Conservation (phyloP, 2,329 filamentous ascomycete genomes). For the Diplodia scrobiculata region DNA sequence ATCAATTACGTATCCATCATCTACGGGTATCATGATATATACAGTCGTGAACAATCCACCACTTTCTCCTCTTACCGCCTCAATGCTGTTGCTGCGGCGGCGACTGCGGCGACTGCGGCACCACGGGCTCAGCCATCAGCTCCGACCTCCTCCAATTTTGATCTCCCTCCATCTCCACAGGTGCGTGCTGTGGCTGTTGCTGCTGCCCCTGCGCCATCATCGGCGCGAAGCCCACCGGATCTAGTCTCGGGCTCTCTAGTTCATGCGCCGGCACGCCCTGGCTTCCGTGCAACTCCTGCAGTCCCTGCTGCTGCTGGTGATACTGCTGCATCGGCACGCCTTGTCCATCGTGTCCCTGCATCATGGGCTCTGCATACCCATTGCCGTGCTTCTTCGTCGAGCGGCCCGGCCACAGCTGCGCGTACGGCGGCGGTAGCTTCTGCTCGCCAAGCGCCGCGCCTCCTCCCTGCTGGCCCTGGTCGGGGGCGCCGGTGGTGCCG, state of each 20-base stretch:
- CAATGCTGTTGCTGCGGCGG: background rate
- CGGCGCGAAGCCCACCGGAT: background rate
- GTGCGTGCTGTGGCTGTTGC: background rate
- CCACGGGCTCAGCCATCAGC: background rate
- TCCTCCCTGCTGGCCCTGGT: no score
- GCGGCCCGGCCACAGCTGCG: background rate
- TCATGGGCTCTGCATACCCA: conserved; percentile 8
- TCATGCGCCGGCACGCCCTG: background rate
- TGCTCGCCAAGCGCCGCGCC: background rate
- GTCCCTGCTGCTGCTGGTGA: background rate
- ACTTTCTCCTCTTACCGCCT: background rate
- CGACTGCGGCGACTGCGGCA: background rate
- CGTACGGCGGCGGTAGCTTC: background rate
- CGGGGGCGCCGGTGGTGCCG: background rate
- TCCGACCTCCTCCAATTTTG: background rate
- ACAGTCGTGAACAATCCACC: background rate
- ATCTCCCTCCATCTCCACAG: conserved; percentile 9
- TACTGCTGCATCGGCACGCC: background rate
- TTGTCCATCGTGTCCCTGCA: background rate
- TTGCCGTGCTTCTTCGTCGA: background rate
- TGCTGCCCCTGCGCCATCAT: background rate
- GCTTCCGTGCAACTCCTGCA: background rate
- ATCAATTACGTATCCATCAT: background rate
- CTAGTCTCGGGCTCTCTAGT: background rate
- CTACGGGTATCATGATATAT: background rate